Evolutionary conservation across 768 basidiomycete genomes (phyloP).

Genomic region (Multifurca ochricompacta): DNA sequence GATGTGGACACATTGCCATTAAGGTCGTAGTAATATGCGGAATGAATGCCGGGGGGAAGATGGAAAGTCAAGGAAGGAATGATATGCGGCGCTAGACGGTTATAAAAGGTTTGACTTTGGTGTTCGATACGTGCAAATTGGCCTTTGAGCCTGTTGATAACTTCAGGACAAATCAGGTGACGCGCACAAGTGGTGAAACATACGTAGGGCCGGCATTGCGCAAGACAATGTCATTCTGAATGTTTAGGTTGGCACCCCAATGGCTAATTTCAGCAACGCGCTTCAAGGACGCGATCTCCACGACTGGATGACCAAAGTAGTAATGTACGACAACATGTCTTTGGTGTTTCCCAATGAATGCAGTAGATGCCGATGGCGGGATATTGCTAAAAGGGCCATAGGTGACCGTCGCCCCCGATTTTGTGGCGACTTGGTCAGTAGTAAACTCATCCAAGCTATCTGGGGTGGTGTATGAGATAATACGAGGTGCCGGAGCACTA

Average conservation of each 20-base stretch:
- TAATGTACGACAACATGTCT: constrained; percentile 71
- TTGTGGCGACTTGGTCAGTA: constrained; percentile 52
- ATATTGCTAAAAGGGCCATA: constrained; percentile 85
- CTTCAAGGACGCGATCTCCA: constrained; percentile 64
- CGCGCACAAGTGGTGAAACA: constrained; percentile 28
- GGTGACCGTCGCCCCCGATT: constrained; percentile 73
- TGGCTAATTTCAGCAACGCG: constrained; percentile 89
- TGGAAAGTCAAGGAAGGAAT: constrained; percentile 67
- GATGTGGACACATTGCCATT: constrained; percentile 98
- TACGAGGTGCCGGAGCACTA: constrained; percentile 64
- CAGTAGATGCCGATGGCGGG: constrained; percentile 48
- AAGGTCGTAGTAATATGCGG: constrained; percentile 83
- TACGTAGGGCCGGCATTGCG: constrained; percentile 87
- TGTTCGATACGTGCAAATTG: constrained; percentile 90
- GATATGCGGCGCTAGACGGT: constrained; percentile 58
- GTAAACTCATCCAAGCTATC: constrained; percentile 52
- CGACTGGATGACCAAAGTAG: constrained; percentile 69
- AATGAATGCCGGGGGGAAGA: constrained; percentile 75
- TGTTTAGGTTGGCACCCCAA: constrained; percentile 93
- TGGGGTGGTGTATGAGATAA: constrained; percentile 68
- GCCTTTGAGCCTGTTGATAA: constrained; percentile 67
- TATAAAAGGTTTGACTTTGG: constrained; percentile 67
- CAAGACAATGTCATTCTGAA: constrained; percentile 81
- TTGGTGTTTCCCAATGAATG: constrained; percentile 56
- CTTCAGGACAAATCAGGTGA: constrained; percentile 8